Evolutionary conservation across 768 basidiomycete genomes (phyloP), one percentile per base, ranked within the genome.

Genomic region (Rhodotorula sphaerocarpa): DNA sequence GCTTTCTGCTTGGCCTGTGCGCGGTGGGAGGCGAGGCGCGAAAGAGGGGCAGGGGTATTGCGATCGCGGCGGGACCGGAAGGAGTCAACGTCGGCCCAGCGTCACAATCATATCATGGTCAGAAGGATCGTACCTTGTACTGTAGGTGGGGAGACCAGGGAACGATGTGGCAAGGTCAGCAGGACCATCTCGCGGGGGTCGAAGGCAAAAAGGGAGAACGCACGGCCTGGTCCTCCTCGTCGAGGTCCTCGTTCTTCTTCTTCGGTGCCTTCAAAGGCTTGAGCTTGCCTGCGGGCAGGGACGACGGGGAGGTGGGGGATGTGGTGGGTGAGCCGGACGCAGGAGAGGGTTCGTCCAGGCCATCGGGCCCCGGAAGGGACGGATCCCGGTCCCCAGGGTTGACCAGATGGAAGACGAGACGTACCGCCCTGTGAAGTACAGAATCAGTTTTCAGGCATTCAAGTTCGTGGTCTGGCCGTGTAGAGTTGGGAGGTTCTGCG

Each of bases 251-350:
- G 70, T 81, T 83, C 76, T 84, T 84, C 75, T 90, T 90, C 83
- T 89, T 90, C 45, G 88, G 80, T 55, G 86, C 84, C 88, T 90
- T 90, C 69, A 90, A 77, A 56, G 88, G 88, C 81, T 90, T 90
- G 56, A 85, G 73, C 77, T 90, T 90, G 73, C 88, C 65, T 86
- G 87, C 79, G n/a, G n/a, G n/a, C n/a, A n/a, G n/a, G n/a, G n/a
- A n/a, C n/a, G n/a, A 39, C 9, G 36, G 36, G 36, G 36, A 16
- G 9, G 9, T 9, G 10, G 36, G 9, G 36, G 36, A 39, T 39
- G 9, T 16, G 36, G 36, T 9, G 36, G 36, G 36, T 39, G 36
- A 39, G 36, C 36, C 10, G 10, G 36, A 16, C n/a, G n/a, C n/a
- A n/a, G n/a, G n/a, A n/a, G n/a, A n/a, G n/a, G n/a, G n/a, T n/a